A percentile compares a stretch with the other conserved stretches of the same genome.
phyloP scores from a whole-genome alignment of 805 yeast genomes.

The Saturnispora silvae region DNA sequence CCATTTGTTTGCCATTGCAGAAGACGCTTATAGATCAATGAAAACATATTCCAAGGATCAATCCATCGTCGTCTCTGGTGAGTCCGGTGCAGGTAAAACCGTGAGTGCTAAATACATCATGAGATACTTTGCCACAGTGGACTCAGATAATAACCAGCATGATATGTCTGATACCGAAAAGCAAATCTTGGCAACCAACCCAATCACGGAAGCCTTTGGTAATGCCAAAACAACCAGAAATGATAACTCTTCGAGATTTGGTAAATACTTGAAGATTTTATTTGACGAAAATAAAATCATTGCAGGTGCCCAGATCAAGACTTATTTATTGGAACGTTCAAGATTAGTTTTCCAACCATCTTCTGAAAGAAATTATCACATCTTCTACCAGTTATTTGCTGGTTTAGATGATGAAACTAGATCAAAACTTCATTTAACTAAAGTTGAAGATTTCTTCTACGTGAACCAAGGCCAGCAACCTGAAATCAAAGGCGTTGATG shows the following conservation, averaged over 20 bases:
- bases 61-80: conserved; percentile 95
- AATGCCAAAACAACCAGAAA: conserved; percentile 96
- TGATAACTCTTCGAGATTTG: conserved; percentile 95
- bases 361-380: conserved; percentile 89
- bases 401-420: conserved; percentile 57
- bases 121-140: conserved; percentile 96
- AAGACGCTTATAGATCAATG: conserved; percentile 95
- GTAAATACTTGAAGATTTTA: conserved; percentile 86
- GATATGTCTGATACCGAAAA: conserved; percentile 89
- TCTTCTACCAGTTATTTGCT: conserved; percentile 77
- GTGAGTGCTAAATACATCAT: conserved; percentile 94
- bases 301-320: conserved; percentile 90
- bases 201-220: conserved; percentile 97
- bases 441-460: conserved; percentile 63
- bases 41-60: conserved; percentile 75
- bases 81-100: conserved; percentile 97
- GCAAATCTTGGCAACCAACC: conserved; percentile 92
- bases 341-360: conserved; percentile 88
- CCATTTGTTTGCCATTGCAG: conserved; percentile 94
- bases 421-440: conserved; percentile 45
- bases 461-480: conserved; percentile 81
- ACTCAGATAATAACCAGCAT: conserved; percentile 34
- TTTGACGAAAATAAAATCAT: conserved; percentile 68
- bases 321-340: conserved; percentile 86
- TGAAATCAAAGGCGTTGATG: conserved; percentile 68